phyloP scores from a whole-genome alignment of 305 asterid species.

The Fraxinus sp. region DNA sequence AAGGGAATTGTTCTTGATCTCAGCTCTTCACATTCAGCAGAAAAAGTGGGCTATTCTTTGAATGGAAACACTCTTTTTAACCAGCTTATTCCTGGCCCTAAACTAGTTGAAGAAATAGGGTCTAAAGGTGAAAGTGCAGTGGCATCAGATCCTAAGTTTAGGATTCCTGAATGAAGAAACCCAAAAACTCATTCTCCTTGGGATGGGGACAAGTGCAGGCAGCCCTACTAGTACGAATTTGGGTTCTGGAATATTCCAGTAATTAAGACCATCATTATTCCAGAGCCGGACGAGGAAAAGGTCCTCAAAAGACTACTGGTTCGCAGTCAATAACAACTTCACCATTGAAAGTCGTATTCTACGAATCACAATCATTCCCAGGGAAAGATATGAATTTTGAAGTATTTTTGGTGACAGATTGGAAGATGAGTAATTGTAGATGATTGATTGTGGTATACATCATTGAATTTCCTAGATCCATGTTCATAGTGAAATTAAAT shows the following conservation, averaged over 20 bases:
- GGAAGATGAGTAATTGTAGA: not conserved
- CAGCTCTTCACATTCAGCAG: slow-evolving; percentile 42
- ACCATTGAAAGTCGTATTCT: not conserved
- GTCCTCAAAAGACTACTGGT: not conserved
- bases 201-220: slow-evolving; percentile 30
- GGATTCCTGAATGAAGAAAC: slow-evolving; percentile 78
- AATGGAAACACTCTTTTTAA: slow-evolving; percentile 32
- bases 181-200: slow-evolving; percentile 35
- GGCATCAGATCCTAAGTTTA: slow-evolving; percentile 85
- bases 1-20: slow-evolving; percentile 46
- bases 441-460: not conserved
- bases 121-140: slow-evolving; percentile 45
- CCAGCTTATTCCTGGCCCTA: slow-evolving; percentile 34
- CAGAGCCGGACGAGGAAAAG: not conserved
- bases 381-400: not conserved
- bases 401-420: not conserved
- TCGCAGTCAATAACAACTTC: not conserved
- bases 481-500: slow-evolving; percentile 7
- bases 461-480: not conserved
- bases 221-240: slow-evolving; percentile 17
- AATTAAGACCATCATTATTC: not conserved
- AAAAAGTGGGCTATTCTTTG: slow-evolving; percentile 40
- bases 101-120: slow-evolving; percentile 34
- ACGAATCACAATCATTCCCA: too few relatives aligned
- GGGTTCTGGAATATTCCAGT: slow-evolving; percentile 29